Evolutionary conservation across 306 rosid genomes (phyloP).

Genomic region (Vicia villosa): DNA sequence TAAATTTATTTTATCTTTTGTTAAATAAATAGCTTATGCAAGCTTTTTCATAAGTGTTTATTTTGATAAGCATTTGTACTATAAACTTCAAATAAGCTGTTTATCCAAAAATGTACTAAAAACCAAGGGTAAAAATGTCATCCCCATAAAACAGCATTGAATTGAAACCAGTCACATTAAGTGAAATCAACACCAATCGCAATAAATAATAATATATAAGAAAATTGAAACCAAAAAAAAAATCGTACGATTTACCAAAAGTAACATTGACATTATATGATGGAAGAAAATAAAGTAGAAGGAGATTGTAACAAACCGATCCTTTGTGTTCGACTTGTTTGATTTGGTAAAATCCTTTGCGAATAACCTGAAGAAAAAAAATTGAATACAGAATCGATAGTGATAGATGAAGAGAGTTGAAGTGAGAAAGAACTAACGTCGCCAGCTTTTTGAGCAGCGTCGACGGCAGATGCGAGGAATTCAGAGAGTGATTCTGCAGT

Average conservation of each 20-base stretch:
- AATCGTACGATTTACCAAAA: neutral
- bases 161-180: no score
- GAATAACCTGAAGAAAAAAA: constrained; percentile 65
- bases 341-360: constrained; percentile 69
- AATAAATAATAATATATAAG: neutral
- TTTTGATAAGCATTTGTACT: no score
- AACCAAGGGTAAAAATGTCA: neutral
- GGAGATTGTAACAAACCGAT: constrained; percentile 50
- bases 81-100: no score
- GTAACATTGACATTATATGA: neutral
- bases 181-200: neutral
- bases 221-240: neutral
- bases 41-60: no score
- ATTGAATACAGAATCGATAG: neutral
- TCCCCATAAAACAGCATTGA: no score
- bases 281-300: neutral
- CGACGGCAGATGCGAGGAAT: constrained; percentile 75
- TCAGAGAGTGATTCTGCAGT: constrained; percentile 58
- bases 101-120: neutral
- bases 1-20: no score
- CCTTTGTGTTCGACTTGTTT: constrained; percentile 90
- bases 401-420: neutral
- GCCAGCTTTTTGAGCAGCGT: constrained; percentile 83
- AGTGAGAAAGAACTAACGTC: constrained; percentile 49
- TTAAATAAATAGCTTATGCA: no score